A percentile compares a stretch with the other conserved stretches of the same genome.
These are phyloP conservation scores for Hypoxylon sp. DNA, from an alignment of 2,329 filamentous ascomycete genomes.

Conservation along the genomic window DNA sequence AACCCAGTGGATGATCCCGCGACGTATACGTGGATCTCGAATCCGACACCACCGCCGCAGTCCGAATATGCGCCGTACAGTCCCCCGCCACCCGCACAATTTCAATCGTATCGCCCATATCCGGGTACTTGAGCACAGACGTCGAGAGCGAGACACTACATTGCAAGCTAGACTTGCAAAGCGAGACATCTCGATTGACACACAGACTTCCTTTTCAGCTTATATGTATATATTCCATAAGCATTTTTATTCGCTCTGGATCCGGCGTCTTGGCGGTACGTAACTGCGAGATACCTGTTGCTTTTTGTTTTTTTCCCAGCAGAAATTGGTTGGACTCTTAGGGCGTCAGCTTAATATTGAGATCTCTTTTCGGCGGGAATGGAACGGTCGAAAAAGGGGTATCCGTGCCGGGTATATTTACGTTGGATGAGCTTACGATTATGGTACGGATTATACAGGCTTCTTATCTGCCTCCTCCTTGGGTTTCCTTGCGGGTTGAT, in stretches of 20 bases:
- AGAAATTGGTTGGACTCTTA: constrained; percentile 1
- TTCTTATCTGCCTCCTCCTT: too few relatives aligned
- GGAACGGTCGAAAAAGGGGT: constrained; percentile 7
- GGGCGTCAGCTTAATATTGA: background rate
- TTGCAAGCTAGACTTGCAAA: background rate
- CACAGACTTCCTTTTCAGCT: constrained; percentile 1
- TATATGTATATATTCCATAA: constrained; percentile 20
- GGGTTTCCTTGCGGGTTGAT: background rate
- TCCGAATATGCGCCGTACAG: constrained; percentile 40
- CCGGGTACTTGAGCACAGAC: constrained; percentile 31
- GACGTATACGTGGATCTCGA: constrained; percentile 34
- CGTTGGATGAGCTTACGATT: constrained; percentile 17
- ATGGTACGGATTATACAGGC: background rate
- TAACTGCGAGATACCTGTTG: constrained; percentile 37
- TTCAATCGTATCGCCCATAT: constrained; percentile 41
- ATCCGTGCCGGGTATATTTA: constrained; percentile 11
- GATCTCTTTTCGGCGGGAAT: background rate
- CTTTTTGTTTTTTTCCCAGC: too few relatives aligned
- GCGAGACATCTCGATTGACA: constrained; percentile 1
- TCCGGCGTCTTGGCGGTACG: constrained; percentile 26
- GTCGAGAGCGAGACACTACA: background rate
- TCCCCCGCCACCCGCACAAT: constrained; percentile 42
- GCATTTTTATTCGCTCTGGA: constrained; percentile 7
- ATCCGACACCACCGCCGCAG: constrained; percentile 32
- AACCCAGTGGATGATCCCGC: constrained; percentile 28